These are phyloP conservation scores for Fusarium equiseti DNA, from an alignment of 2,329 filamentous ascomycete genomes.

Conservation along the genomic window DNA sequence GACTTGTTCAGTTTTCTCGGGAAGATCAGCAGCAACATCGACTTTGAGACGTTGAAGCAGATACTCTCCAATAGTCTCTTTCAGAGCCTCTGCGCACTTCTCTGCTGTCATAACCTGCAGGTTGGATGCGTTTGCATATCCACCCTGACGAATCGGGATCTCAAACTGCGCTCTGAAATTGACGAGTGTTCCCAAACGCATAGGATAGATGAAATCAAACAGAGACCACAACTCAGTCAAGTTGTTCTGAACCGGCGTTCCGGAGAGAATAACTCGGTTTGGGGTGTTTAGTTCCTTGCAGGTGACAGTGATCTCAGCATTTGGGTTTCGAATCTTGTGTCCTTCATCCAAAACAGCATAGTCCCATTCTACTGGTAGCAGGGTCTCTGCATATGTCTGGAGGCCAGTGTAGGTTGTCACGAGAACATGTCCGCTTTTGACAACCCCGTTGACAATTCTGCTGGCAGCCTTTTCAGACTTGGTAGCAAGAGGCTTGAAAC, in stretches of 20 bases:
- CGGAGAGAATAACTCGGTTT: slow-evolving; percentile 92
- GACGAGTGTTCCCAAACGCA: slow-evolving; percentile 91
- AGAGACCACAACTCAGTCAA: slow-evolving; percentile 94
- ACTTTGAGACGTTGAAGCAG: slow-evolving; percentile 91
- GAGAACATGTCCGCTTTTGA: slow-evolving; percentile 87
- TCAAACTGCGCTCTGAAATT: slow-evolving; percentile 94
- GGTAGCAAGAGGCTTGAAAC: slow-evolving; percentile 52
- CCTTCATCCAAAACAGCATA: slow-evolving; percentile 97
- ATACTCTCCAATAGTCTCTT: slow-evolving; percentile 93
- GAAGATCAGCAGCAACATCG: slow-evolving; percentile 92
- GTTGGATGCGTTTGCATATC: slow-evolving; percentile 95
- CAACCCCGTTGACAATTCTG: slow-evolving; percentile 84
- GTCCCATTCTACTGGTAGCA: slow-evolving; percentile 88
- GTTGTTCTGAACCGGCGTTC: slow-evolving; percentile 98
- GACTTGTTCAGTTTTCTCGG: slow-evolving; percentile 95
- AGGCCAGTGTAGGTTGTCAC: slow-evolving; percentile 96
- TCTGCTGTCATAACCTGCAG: slow-evolving; percentile 94
- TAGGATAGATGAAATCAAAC: slow-evolving; percentile 97
- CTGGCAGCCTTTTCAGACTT: slow-evolving; percentile 71
- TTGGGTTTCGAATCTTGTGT: slow-evolving; percentile 97
- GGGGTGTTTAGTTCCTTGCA: slow-evolving; percentile 94
- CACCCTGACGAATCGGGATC: slow-evolving; percentile 90
- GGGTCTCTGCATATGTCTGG: slow-evolving; percentile 87
- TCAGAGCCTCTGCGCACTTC: slow-evolving; percentile 92
- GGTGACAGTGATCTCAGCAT: slow-evolving; percentile 92